Evolutionary conservation across 2,329 filamentous ascomycete genomes (phyloP), one percentile per base, ranked within the genome.

Genomic region (Monosporascus ibericus): DNA sequence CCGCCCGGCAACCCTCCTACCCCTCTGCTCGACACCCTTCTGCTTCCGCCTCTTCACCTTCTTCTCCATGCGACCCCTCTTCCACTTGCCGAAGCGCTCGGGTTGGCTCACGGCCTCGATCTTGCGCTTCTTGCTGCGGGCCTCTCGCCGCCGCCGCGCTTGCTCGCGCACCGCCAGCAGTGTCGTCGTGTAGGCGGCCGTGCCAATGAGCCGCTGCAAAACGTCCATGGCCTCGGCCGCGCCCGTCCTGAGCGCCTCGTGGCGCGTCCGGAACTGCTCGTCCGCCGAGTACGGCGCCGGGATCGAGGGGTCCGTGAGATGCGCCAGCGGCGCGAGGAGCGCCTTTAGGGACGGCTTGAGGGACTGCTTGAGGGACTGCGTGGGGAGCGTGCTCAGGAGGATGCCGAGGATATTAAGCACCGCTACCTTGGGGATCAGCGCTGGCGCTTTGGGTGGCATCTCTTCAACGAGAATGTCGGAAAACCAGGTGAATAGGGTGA

Each of bases 121-220:
- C 71, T 90, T 89, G 63, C 94, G 82, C 81, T 99, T 99, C 58
- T 79, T 82, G 50, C 87, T 83, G 58, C 95, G 77, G 63, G 85
- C 82, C 66, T 90, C 83, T 59, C 94, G 78, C 63, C 86, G 83
- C 58, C 80, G 78, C 64, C 81, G 82, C n/a, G 94, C 85, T 17
- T 78, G 80, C 49, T 87, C 84, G 55, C 90, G 83, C 6, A 95
- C 89, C 40, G 80, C 79, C 39, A 88, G 70, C 64, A 97, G 76
- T 46, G 86, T 79, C 51, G 79, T 77, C n/a, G 92, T 84, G 71
- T 92, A 99, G 56, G 82, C 83, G 1, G 84, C 81, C 2, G 87
- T 90, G 40, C 92, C 94, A 49, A 96, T 77, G 65, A 88, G 91
- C 74, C 86, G 87, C 73, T 96, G 91, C 54, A 99, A 68, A n/a